phyloP scores from a whole-genome alignment of 129 eudicot genomes.

The Pulicaria dysenterica region DNA sequence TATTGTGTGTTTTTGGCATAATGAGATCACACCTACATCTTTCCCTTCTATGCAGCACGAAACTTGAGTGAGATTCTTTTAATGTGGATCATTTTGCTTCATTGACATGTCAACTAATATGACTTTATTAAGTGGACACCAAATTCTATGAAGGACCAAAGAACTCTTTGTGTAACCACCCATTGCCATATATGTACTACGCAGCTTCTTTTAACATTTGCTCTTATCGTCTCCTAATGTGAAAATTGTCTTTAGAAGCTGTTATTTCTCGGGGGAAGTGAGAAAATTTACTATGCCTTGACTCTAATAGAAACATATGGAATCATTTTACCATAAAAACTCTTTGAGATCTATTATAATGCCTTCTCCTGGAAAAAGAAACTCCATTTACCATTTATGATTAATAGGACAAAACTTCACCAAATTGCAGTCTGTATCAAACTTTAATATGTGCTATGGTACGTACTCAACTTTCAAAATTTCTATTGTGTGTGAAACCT shows the following conservation, averaged over 20 bases:
- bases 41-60: neutral
- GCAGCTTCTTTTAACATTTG: slow-evolving; percentile 1
- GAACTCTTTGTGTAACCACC: neutral
- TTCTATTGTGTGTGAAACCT: no score
- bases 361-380: neutral
- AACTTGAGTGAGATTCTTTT: slow-evolving; percentile 8
- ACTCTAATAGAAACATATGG: neutral
- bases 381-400: neutral
- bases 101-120: slow-evolving; percentile 1
- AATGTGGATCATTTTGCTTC: neutral
- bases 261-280: neutral
- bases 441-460: no score
- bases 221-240: neutral
- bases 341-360: neutral
- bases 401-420: no score
- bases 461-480: no score
- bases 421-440: no score
- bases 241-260: neutral
- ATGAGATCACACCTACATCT: neutral
- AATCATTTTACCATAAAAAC: neutral
- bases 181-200: neutral
- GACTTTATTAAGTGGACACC: neutral
- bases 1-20: slow-evolving; percentile 19
- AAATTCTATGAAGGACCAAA: no score
- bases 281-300: neutral